Base-by-base conservation (phyloP, 2,329 filamentous ascomycete genomes). In the Gnomoniopsis smithogilvyi region DNA sequence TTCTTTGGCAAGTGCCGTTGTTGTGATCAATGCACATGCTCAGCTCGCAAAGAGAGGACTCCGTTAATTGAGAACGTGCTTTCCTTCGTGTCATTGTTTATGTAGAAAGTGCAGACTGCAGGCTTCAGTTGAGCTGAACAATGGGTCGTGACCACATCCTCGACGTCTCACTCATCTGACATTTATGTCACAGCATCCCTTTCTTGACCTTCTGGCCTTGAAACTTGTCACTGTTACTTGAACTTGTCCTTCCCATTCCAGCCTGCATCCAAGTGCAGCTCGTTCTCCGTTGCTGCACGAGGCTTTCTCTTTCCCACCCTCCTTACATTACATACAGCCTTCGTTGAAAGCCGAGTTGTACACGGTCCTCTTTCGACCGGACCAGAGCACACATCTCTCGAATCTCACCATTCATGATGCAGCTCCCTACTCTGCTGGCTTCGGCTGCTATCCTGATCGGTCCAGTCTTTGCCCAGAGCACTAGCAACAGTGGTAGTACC, bases 391-490 rank as follows among this genome's bases (percentile, higher is more conserved):
- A 3, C 21, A 43, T 30, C 3, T 15, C 19, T 36, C 17, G n/a
- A 45, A 11, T 12, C 8, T 36, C 43, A 26, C 33, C 24, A 46
- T 45, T 26, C 56, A 59, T 19, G 36, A 62, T 62, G 60, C 57
- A 62, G 36, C 34, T 57, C 57, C 22, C 46, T 43, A 43, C 36
- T 30, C 34, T 43, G 30, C 38, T 62, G 38, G 19, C 53, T 38
- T 34, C 57, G n/a, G 46, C 38, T 1, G 60, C 57, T 8, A 10
- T 54, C 52, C 43, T 61, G 21, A 21, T 53, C 43, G 52, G 45
- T 45, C 33, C 54, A 11, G 49, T 46, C 22, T 22, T 46, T 19
- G 60, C 54, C 50, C 57, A 62, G 54, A 51, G 46, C 22, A n/a
- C 52, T 33, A 58, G 50, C 30, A 55, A 57, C 34, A 55, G 49